A percentile compares a stretch with the other conserved stretches of the same genome.
phyloP scores from a whole-genome alignment of 2,329 filamentous ascomycete genomes.

The Colletotrichum kahawae region DNA sequence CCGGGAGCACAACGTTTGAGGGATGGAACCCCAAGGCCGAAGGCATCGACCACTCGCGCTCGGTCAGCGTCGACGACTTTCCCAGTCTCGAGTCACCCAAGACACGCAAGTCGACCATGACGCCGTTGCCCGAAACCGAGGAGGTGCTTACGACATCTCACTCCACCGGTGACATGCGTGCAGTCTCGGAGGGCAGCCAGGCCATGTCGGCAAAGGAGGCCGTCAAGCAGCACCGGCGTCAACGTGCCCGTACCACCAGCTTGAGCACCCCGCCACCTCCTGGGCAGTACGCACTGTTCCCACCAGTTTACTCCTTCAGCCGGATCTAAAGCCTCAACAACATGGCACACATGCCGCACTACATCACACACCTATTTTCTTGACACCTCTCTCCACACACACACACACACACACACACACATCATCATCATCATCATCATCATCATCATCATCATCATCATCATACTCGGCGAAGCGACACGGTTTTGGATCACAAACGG shows the following conservation, averaged over 20 bases:
- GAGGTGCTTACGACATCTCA: conserved; percentile 11
- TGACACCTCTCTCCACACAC: not conserved
- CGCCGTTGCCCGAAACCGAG: conserved; percentile 17
- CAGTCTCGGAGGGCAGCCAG: not conserved
- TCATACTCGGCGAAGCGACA: not conserved
- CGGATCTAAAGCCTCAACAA: conserved; percentile 30
- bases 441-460: not conserved
- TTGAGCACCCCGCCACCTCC: conserved; percentile 48
- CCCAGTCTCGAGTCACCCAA: conserved; percentile 22
- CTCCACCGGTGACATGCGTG: conserved; percentile 15
- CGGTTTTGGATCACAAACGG: not conserved
- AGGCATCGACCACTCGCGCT: conserved; percentile 33
- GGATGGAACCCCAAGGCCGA: conserved; percentile 32
- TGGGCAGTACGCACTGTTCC: conserved; percentile 54
- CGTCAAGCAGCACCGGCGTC: conserved; percentile 34
- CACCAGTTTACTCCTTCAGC: conserved; percentile 34
- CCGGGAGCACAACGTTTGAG: conserved; percentile 51
- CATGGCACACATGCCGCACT: not conserved
- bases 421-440: no score
- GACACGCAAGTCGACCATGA: conserved; percentile 7
- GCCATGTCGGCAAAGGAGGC: conserved; percentile 32
- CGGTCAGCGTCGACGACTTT: conserved; percentile 25
- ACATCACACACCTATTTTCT: not conserved
- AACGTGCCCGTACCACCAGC: conserved; percentile 52
- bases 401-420: not conserved